A percentile compares a stretch with the other conserved stretches of the same genome.
These are phyloP conservation scores for Croton setiger DNA, from an alignment of 441 rosid species.

Conservation along the genomic window DNA sequence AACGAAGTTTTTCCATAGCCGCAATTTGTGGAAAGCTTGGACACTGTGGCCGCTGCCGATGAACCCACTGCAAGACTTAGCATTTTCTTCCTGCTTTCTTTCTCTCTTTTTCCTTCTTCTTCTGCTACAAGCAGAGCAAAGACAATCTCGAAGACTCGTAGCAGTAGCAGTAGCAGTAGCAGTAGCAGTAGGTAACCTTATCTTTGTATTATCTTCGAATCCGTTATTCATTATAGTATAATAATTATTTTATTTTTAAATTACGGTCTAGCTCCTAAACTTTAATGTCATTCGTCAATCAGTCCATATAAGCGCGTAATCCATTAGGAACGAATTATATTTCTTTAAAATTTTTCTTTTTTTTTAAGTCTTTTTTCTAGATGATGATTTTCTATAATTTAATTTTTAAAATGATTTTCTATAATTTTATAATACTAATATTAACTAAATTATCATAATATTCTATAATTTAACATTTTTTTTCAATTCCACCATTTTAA, in stretches of 20 bases:
- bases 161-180: neutral
- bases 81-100: constrained; percentile 7
- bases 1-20: constrained; percentile 8
- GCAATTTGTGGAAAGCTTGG: constrained; percentile 4
- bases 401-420: no score
- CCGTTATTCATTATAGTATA: neutral
- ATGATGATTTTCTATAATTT: no score
- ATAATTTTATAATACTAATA: no score
- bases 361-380: neutral
- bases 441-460: no score
- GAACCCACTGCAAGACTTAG: constrained; percentile 27
- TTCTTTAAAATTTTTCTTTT: neutral
- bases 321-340: neutral
- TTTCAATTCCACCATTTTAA: no score
- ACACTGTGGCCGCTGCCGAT: constrained; percentile 18
- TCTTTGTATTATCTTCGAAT: constrained; percentile 8
- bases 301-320: no score
- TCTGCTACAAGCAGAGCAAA: neutral
- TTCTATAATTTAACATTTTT: no score
- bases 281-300: no score
- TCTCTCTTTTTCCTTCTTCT: neutral
- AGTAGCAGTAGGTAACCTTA: constrained; percentile 12
- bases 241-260: neutral
- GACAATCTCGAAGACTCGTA: neutral
- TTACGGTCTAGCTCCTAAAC: neutral